Conservation (phyloP, 2,329 filamentous ascomycete species). For the Pezicula radicicola region DNA sequence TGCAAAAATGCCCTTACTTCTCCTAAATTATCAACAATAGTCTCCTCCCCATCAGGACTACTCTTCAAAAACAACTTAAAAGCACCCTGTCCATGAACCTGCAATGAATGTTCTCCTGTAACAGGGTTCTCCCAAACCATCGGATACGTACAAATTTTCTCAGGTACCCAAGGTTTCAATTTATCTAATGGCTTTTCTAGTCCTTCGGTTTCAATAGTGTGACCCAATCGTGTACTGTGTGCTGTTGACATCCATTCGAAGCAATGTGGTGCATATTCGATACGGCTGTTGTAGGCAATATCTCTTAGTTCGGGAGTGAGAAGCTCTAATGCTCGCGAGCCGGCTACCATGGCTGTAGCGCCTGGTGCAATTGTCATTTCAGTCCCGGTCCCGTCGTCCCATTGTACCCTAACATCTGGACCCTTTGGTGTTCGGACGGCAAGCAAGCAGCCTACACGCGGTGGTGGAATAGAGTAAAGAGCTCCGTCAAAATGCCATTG, state of each 20-base stretch:
- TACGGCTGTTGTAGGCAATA: constrained; percentile 27
- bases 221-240: constrained; percentile 29
- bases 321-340: constrained; percentile 18
- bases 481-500: constrained; percentile 35
- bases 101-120: constrained; percentile 24
- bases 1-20: constrained; percentile 30
- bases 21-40: constrained; percentile 22
- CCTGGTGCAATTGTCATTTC: constrained; percentile 31
- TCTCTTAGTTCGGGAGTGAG: constrained; percentile 24
- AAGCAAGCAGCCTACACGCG: constrained; percentile 32
- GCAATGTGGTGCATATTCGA: constrained; percentile 34
- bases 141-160: constrained; percentile 31
- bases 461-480: constrained; percentile 32
- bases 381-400: constrained; percentile 32
- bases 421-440: constrained; percentile 33
- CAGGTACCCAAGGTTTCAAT: constrained; percentile 26
- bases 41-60: constrained; percentile 22
- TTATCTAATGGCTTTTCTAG: constrained; percentile 27
- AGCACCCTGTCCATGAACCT: constrained; percentile 34
- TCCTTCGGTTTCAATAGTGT: constrained; percentile 25
- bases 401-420: constrained; percentile 20
- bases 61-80: constrained; percentile 31
- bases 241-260: constrained; percentile 36
- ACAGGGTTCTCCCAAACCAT: constrained; percentile 36
- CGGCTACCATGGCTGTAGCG: constrained; percentile 29